A percentile compares a stretch with the other conserved stretches of the same genome.
Conservation (phyloP, 805 yeast genomes). For the Wickerhamiella nectarea region DNA sequence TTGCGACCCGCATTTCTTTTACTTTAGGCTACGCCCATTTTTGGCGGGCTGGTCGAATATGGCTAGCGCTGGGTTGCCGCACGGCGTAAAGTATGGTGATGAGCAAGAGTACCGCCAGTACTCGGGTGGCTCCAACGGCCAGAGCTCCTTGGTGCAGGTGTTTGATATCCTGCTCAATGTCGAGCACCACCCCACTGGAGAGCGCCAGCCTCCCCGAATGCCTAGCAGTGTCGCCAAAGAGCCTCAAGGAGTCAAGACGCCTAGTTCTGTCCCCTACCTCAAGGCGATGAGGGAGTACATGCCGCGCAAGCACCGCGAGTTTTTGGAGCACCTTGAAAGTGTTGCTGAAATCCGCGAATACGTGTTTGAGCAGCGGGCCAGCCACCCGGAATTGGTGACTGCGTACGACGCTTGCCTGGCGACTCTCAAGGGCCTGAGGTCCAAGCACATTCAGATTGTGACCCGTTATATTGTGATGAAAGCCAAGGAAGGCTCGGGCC, state of each 20-base stretch:
- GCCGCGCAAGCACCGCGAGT: slow-evolving; percentile 78
- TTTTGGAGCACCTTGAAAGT: slow-evolving; percentile 45
- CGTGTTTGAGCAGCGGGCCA: slow-evolving; percentile 33
- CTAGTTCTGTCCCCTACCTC: slow-evolving; percentile 40
- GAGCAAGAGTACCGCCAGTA: slow-evolving; percentile 41
- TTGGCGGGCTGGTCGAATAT: slow-evolving; percentile 92
- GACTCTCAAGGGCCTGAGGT: slow-evolving; percentile 76
- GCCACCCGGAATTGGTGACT: slow-evolving; percentile 43
- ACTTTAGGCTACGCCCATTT: slow-evolving; percentile 73
- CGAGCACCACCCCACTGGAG: slow-evolving; percentile 68
- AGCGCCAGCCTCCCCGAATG: slow-evolving; percentile 25
- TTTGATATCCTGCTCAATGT: slow-evolving; percentile 65
- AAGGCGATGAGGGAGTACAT: slow-evolving; percentile 75
- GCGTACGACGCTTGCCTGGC: slow-evolving; percentile 84
- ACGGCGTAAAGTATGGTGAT: slow-evolving; percentile 68
- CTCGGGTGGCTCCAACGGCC: slow-evolving; percentile 92
- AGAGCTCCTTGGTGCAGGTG: slow-evolving; percentile 77
- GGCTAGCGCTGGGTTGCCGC: slow-evolving; percentile 68
- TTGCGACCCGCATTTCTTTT: slow-evolving; percentile 90
- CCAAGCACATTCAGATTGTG: slow-evolving; percentile 85
- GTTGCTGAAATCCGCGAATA: slow-evolving; percentile 50
- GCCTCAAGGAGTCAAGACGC: slow-evolving; percentile 9
- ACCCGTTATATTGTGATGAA: slow-evolving; percentile 75
- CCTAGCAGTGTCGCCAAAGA: slow-evolving; percentile 9
- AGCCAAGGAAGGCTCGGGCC: slow-evolving; percentile 45